Evolutionary conservation across 1,284 basidiomycete genomes (phyloP).

Genomic region (Peniophora sp.): DNA sequence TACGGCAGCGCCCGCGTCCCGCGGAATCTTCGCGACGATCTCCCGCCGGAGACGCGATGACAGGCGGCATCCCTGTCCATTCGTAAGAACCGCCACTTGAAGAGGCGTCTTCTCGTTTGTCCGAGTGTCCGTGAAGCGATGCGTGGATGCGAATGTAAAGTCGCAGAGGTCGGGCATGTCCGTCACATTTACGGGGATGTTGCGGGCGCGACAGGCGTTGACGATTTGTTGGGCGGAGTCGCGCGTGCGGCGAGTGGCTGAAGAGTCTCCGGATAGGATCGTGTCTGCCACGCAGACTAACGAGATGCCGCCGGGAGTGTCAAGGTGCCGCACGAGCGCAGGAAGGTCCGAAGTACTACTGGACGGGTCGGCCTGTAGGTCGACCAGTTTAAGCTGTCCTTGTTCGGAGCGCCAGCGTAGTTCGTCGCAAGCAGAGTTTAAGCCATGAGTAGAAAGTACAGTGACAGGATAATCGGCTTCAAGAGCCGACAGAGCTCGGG

Average conservation of each 20-base stretch:
- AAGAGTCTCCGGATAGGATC: constrained; percentile 28
- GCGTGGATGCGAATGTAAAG: constrained; percentile 83
- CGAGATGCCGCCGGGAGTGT: constrained; percentile 35
- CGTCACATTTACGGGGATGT: constrained; percentile 80
- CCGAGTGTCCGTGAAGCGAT: constrained; percentile 64
- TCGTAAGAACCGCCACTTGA: constrained; percentile 87
- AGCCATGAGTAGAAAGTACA: constrained; percentile 41
- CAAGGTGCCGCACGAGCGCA: constrained; percentile 26
- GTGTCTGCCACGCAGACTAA: constrained; percentile 78
- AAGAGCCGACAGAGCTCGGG: constrained; percentile 73
- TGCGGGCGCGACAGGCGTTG: constrained; percentile 41
- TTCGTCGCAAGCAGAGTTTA: constrained; percentile 57
- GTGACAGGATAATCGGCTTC: constrained; percentile 77
- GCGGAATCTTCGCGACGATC: constrained; percentile 70
- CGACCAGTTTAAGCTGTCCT: constrained; percentile 47
- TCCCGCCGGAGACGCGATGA: constrained; percentile 78
- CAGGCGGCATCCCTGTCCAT: constrained; percentile 86
- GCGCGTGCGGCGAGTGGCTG: constrained; percentile 31
- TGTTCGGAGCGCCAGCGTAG: constrained; percentile 54
- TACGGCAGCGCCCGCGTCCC: constrained; percentile 73
- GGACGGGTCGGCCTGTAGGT: constrained; percentile 31
- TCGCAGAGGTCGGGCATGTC: constrained; percentile 86
- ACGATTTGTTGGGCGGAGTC: constrained; percentile 50
- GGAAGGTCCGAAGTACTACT: constrained; percentile 1
- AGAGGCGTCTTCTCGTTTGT: constrained; percentile 49